Evolutionary conservation across 352 stramenopile species (phyloP), one percentile per base, ranked within the genome.

Genomic region (Phytopythium litorale): DNA sequence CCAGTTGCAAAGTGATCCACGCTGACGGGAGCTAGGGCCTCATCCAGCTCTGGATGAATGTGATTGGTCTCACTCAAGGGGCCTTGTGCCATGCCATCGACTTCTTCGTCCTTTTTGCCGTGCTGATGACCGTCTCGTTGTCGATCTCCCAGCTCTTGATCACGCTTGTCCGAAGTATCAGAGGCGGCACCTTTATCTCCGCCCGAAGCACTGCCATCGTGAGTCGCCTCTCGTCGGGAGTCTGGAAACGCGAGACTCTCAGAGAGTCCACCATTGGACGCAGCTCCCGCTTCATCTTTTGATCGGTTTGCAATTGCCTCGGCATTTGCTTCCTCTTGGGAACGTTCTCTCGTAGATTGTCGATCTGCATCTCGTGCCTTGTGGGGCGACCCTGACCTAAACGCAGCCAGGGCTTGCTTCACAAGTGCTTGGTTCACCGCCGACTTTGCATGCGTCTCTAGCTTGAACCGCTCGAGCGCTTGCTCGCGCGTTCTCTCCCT

Each of bases 401-500:
- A 70, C 40, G 50, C 33, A 38, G 58, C 58, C 77, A 89, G 84
- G 1, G 82, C 80, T 62, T 85, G 75, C 12, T 65, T 69, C 23
- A 89, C 76, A 15, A 89, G 67, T 2, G 66, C 71, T 62, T 89
- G 71, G 25, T 73, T 89, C 5, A 52, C 52, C 42, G 75, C 56
- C 3, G 73, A 81, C 54, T 79, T 84, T 2, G 58, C 63, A 18
- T 62, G 62, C 1, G 64, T 54, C 18, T 72, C 65, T 8, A 63
- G 56, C 57, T 78, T 81, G 25, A 88, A 68, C 0, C 59, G 56
- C 8, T 87, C 71, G 37, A 89, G 52, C 21, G 77, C 75, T 33
- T 83, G 45, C 30, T 79, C 73, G 1, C 77, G 70, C 21, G 70
- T 70, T 46, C 75, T 77, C 61, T 92, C 79, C 64, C 78, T 69